Evolutionary conservation across 495 filamentous ascomycete species (phyloP), one percentile per base, ranked within the genome.

Genomic region (Hypoxylon crocopeplum): DNA sequence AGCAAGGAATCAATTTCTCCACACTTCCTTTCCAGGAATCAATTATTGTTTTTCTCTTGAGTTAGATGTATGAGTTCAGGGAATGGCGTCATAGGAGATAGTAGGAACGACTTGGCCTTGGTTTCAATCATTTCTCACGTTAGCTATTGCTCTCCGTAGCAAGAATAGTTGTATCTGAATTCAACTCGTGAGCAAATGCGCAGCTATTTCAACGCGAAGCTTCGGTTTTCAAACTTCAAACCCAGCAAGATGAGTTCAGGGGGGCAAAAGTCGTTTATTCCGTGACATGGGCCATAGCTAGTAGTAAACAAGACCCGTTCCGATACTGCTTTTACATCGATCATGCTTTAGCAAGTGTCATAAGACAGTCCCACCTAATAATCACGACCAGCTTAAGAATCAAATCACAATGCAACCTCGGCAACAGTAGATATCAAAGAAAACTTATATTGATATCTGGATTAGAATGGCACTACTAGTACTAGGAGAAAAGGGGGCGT

Each of bases 391-490:
- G 8, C 4, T 3, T 27, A 27, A 8, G 8, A 27, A 27, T 27
- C 3, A 27, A 27, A 8, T 27, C 24, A 27, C 24, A n/a, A 39
- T 11, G 37, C 40, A 27, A 32, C 3, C 12, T 12, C 30, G 45
- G 7, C 29, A 13, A 21, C 44, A 17, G 44, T 57, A 51, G 46
- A 48, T 36, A 64, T 69, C 63, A 68, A 68, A 63, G 62, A 65
- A 62, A 67, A 36, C 44, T 71, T 65, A 53, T 74, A 74, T 78
- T 77, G 77, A 79, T 80, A 79, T 80, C 74, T 78, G 77, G 71
- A 80, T 81, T 80, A 81, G 75, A 79, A 79, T n/a, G 71, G 72
- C 75, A 77, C 68, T 79, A 80, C 58, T 74, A 78, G 66, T 76
- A 78, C 66, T 75, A 69, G 66, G 49, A 74, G 72, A 75, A 67